phyloP scores from a whole-genome alignment of 108 stramenopile genomes.

The Pelagomonas calceolata region DNA sequence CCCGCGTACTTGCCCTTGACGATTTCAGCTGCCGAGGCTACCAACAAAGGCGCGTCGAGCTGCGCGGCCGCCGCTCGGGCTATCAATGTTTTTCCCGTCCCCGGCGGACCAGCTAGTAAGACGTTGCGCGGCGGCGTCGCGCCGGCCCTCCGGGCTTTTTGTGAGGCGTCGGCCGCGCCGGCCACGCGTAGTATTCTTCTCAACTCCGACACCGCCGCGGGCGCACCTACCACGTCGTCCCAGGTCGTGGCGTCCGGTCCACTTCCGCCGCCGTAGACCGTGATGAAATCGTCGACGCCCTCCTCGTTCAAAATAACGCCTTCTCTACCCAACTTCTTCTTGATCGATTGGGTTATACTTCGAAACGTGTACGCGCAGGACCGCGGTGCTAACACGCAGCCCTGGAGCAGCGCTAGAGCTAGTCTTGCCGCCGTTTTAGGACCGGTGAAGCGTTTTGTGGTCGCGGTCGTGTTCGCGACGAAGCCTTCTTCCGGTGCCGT shows the following conservation, averaged over 20 bases:
- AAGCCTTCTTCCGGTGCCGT: no score
- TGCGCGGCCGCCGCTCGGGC: not conserved
- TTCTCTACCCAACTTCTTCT: no score
- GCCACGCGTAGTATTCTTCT: not conserved
- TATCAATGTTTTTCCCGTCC: not conserved
- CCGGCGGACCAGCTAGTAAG: not conserved
- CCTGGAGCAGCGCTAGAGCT: no score
- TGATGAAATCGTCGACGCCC: no score
- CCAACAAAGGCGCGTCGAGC: not conserved
- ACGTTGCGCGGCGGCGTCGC: not conserved
- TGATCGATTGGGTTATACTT: no score
- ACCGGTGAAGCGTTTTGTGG: no score
- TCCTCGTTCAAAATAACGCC: no score
- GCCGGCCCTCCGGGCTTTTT: not conserved
- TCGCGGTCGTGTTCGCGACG: no score
- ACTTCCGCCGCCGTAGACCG: no score
- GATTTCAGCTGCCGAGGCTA: not conserved
- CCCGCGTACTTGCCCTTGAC: conserved; percentile 2
- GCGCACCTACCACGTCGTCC: not conserved
- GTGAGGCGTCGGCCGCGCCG: not conserved
- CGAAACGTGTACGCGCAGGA: no score
- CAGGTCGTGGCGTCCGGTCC: not conserved
- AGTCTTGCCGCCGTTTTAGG: no score
- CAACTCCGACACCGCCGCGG: not conserved
- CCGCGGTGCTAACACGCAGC: no score